A percentile compares a stretch with the other conserved stretches of the same genome.
Conservation (phyloP, 1,284 basidiomycete species). For the Irpex rosettiformis region DNA sequence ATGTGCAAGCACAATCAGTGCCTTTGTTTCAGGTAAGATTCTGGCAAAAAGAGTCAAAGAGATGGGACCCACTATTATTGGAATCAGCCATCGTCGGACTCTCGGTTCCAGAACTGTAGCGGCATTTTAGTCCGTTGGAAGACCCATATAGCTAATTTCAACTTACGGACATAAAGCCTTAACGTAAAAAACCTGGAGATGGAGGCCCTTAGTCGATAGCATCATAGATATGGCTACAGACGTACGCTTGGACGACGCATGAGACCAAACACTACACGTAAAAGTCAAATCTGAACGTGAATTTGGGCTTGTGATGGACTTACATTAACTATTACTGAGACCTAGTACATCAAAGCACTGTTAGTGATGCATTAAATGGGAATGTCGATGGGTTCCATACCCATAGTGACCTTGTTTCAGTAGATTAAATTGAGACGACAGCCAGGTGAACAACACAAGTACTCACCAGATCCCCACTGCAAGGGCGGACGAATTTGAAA, state of each 20-base stretch:
- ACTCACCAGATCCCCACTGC: constrained; percentile 9
- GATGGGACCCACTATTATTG: constrained; percentile 8
- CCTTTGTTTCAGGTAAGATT: background rate
- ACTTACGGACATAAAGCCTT: constrained; percentile 8
- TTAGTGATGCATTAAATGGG: background rate
- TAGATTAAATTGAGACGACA: background rate
- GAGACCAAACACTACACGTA: constrained; percentile 6
- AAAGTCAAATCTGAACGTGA: background rate
- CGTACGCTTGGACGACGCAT: constrained; percentile 13
- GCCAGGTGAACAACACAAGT: background rate
- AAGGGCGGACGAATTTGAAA: constrained; percentile 3
- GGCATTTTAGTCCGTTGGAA: background rate
- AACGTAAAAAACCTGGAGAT: constrained; percentile 11
- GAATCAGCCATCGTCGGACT: constrained; percentile 8
- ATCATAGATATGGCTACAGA: background rate
- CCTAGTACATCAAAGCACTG: background rate
- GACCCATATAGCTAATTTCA: background rate
- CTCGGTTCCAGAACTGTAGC: constrained; percentile 4
- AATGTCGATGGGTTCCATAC: background rate
- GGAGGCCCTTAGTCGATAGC: background rate
- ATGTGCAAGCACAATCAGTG: constrained; percentile 9
- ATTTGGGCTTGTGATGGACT: background rate
- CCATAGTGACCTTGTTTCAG: constrained; percentile 12
- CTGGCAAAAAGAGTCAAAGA: background rate
- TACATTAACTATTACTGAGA: constrained; percentile 12